phyloP scores from a whole-genome alignment of 495 filamentous ascomycete species.

The Xylaria cubensis region DNA sequence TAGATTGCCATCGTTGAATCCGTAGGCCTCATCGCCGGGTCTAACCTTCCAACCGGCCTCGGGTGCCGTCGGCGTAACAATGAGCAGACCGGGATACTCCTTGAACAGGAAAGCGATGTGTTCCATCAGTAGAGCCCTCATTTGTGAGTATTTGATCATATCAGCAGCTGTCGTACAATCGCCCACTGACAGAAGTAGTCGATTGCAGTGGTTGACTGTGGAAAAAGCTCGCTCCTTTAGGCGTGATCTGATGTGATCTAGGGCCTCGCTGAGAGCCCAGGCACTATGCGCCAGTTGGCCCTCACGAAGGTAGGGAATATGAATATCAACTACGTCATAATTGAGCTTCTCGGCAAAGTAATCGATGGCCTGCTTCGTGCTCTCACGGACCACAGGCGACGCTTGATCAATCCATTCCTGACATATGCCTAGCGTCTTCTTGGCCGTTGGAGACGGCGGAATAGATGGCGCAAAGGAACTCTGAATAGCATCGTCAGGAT shows the following conservation, averaged over 20 bases:
- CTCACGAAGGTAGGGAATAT: conserved; percentile 75
- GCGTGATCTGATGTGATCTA: conserved; percentile 45
- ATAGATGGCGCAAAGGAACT: conserved; percentile 47
- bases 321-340: conserved; percentile 76
- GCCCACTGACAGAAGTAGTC: conserved; percentile 71
- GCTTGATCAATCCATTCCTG: conserved; percentile 77
- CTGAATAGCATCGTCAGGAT: conserved; percentile 57
- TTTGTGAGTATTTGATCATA: conserved; percentile 74
- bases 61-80: conserved; percentile 81
- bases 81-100: conserved; percentile 74
- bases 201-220: conserved; percentile 71
- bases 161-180: conserved; percentile 69
- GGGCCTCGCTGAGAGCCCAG: conserved; percentile 77
- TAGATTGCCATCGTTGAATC: conserved; percentile 74
- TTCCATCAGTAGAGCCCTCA: conserved; percentile 80
- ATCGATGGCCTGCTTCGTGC: conserved; percentile 65
- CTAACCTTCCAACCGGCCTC: conserved; percentile 73
- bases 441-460: conserved; percentile 49
- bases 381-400: conserved; percentile 64
- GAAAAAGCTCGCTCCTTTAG: conserved; percentile 29
- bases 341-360: conserved; percentile 63
- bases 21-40: conserved; percentile 60
- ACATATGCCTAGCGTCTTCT: conserved; percentile 71
- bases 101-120: conserved; percentile 79
- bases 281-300: conserved; percentile 79